phyloP scores from a whole-genome alignment of 176 grass and related monocot genomes.

The Phoenix dactylifera region DNA sequence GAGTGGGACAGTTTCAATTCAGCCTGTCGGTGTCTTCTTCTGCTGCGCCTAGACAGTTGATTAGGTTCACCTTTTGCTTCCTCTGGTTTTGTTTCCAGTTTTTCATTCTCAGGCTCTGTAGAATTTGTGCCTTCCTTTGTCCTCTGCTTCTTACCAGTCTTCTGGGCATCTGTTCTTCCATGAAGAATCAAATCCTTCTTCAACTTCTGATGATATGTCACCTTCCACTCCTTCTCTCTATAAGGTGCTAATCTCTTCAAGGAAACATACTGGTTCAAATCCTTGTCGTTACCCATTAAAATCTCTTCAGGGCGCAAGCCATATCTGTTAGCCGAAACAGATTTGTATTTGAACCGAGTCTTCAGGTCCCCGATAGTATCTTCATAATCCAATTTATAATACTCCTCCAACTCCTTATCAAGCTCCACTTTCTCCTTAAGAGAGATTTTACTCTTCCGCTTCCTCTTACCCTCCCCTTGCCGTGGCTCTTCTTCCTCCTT shows the following conservation, averaged over 20 bases:
- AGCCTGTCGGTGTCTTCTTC: constrained; percentile 40
- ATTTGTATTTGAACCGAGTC: constrained; percentile 80
- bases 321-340: constrained; percentile 56
- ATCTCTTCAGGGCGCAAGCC: constrained; percentile 51
- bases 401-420: constrained; percentile 92
- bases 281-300: constrained; percentile 47
- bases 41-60: constrained; percentile 43
- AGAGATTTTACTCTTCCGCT: constrained; percentile 51
- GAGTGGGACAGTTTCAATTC: constrained; percentile 41
- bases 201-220: constrained; percentile 62
- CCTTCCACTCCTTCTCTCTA: constrained; percentile 66
- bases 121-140: constrained; percentile 24
- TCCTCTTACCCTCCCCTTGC: constrained; percentile 18
- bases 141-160: constrained; percentile 36
- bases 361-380: constrained; percentile 90
- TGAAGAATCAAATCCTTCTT: constrained; percentile 61
- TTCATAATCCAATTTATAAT: constrained; percentile 90
- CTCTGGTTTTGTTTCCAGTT: constrained; percentile 23
- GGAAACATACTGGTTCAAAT: constrained; percentile 91
- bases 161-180: constrained; percentile 31
- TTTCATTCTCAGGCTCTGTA: constrained; percentile 25
- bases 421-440: constrained; percentile 76
- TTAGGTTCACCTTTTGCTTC: constrained; percentile 26
- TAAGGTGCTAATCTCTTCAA: constrained; percentile 90
- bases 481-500: constrained; percentile 20